phyloP scores from a whole-genome alignment of 1,284 basidiomycete species.

The Puccinia horiana region DNA sequence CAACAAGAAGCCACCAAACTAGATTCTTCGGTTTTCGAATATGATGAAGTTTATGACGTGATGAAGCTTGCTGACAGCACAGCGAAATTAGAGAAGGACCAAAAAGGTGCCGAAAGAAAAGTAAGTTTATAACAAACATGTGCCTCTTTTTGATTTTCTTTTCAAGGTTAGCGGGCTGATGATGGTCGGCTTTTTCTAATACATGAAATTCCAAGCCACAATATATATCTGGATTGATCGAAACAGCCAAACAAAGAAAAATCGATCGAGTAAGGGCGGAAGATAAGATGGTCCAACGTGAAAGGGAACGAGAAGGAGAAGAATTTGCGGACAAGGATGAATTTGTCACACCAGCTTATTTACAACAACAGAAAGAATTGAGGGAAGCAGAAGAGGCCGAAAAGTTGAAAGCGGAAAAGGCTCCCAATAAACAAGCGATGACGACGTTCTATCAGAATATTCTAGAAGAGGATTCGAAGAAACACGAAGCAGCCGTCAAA shows the following conservation, averaged over 20 bases:
- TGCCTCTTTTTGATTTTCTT: not conserved
- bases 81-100: constrained; percentile 73
- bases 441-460: constrained; percentile 55
- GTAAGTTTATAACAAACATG: constrained; percentile 58
- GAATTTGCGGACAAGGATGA: constrained; percentile 91
- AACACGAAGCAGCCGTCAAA: constrained; percentile 54
- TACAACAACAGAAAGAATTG: constrained; percentile 91
- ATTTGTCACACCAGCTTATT: constrained; percentile 96
- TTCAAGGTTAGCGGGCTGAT: not conserved
- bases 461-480: constrained; percentile 53
- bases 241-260: constrained; percentile 80
- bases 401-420: constrained; percentile 73
- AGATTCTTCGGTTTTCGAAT: constrained; percentile 85
- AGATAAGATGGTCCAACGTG: constrained; percentile 94
- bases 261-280: constrained; percentile 91
- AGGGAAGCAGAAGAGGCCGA: constrained; percentile 88
- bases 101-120: constrained; percentile 72
- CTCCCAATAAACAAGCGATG: constrained; percentile 55
- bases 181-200: not conserved
- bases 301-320: constrained; percentile 89
- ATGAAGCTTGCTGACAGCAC: constrained; percentile 83
- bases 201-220: constrained; percentile 70
- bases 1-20: constrained; percentile 68
- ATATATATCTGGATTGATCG: constrained; percentile 80
- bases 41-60: constrained; percentile 92